phyloP scores from a whole-genome alignment of 495 filamentous ascomycete genomes.

The Xylaria castorea region DNA sequence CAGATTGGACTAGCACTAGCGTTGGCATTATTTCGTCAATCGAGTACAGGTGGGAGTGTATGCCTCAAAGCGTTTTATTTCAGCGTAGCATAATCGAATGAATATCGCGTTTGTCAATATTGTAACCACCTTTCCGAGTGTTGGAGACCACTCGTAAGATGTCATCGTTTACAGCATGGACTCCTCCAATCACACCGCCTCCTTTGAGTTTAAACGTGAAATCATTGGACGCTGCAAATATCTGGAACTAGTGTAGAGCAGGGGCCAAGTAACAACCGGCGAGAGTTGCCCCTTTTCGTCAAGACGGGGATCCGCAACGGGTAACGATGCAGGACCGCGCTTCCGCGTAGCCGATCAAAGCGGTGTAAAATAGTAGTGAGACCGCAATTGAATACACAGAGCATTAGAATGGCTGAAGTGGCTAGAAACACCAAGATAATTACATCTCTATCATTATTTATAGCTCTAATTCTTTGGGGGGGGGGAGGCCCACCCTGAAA shows the following conservation, averaged over 20 bases:
- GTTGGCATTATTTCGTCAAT: background rate
- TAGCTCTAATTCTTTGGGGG: too few relatives aligned
- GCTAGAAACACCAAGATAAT: too few relatives aligned
- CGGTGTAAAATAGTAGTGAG: too few relatives aligned
- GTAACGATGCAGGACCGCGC: background rate
- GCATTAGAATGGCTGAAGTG: too few relatives aligned
- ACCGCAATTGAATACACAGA: too few relatives aligned
- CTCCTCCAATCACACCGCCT: background rate
- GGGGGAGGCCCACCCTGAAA: too few relatives aligned
- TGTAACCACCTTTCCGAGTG: background rate
- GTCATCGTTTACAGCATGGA: too few relatives aligned
- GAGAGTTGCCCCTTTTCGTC: background rate
- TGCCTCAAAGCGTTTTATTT: background rate
- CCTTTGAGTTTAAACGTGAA: background rate
- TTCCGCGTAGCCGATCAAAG: background rate
- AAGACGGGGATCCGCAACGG: conserved; percentile 3
- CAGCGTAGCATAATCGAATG: background rate
- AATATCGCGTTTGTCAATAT: background rate
- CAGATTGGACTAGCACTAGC: background rate
- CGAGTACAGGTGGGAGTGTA: background rate
- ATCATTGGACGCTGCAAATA: background rate
- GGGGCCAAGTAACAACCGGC: background rate
- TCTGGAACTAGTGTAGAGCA: background rate
- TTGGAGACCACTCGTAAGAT: background rate
- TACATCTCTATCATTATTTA: too few relatives aligned